Conservation (phyloP, 1,139 yeast species). For the Pichia terricola region DNA sequence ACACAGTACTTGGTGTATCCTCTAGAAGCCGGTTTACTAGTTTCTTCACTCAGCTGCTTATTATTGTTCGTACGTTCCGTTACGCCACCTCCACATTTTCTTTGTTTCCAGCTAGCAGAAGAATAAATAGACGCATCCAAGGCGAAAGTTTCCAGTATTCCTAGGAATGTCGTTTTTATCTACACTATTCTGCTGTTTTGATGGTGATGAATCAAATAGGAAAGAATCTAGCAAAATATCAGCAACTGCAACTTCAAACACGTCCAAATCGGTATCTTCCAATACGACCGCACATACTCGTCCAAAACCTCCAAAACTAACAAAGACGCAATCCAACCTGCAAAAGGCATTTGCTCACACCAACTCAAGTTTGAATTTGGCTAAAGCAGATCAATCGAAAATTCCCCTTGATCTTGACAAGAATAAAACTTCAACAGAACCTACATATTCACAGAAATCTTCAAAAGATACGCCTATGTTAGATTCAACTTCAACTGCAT, state of each 20-base stretch:
- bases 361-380: conserved; percentile 12
- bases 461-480: not conserved
- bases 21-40: no score
- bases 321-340: conserved; percentile 25
- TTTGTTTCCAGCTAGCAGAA: no score
- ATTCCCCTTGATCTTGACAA: not conserved
- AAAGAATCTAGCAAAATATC: conserved; percentile 10
- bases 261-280: not conserved
- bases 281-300: not conserved
- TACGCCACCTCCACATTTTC: no score
- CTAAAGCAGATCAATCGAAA: not conserved
- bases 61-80: no score
- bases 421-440: no score
- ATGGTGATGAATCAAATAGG: conserved; percentile 20
- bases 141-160: no score
- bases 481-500: not conserved
- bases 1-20: no score
- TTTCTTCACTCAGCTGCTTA: no score
- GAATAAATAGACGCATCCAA: no score
- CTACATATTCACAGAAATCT: not conserved
- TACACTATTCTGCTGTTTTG: conserved; percentile 26
- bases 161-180: conserved; percentile 24
- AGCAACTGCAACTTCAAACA: not conserved
- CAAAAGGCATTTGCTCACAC: conserved; percentile 22
- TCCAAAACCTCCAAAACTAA: conserved; percentile 17